These are phyloP conservation scores for Botrytis medusae DNA, from an alignment of 2,329 filamentous ascomycete species.

Conservation along the genomic window DNA sequence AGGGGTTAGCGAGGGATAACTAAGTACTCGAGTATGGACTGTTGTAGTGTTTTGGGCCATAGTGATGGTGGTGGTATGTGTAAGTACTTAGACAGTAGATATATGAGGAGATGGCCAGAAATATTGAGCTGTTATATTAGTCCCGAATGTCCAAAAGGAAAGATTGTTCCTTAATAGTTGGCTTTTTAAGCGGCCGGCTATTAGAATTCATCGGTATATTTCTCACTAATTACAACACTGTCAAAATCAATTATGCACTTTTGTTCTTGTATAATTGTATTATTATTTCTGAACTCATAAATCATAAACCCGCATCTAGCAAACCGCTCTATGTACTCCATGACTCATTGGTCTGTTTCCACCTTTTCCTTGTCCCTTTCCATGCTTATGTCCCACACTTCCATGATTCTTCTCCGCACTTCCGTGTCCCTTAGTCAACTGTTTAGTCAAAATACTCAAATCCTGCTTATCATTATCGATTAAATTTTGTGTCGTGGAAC, in stretches of 20 bases:
- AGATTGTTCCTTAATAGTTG: too few relatives aligned
- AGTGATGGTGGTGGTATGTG: neutral
- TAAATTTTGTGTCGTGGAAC: constrained; percentile 58
- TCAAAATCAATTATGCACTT: neutral
- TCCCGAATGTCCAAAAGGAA: neutral
- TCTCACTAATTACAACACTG: neutral
- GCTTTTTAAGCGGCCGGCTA: too few relatives aligned
- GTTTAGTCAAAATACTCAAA: constrained; percentile 43
- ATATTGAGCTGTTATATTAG: neutral
- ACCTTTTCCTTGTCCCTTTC: constrained; percentile 37
- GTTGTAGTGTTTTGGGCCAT: neutral
- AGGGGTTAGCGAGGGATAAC: neutral
- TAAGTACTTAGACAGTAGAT: neutral
- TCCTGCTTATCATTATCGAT: constrained; percentile 49
- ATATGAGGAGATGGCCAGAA: neutral
- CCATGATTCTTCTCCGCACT: constrained; percentile 42
- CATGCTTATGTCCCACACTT: constrained; percentile 21
- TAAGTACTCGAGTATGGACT: too few relatives aligned
- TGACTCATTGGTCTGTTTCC: constrained; percentile 47
- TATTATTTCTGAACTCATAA: neutral
- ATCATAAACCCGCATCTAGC: constrained; percentile 37
- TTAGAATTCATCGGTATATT: neutral
- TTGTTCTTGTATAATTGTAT: neutral
- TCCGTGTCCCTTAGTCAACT: constrained; percentile 44
- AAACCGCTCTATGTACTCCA: constrained; percentile 50